A percentile compares a stretch with the other conserved stretches of the same genome.
phyloP scores from a whole-genome alignment of 1,284 basidiomycete genomes.

The Marasmius fiardii region DNA sequence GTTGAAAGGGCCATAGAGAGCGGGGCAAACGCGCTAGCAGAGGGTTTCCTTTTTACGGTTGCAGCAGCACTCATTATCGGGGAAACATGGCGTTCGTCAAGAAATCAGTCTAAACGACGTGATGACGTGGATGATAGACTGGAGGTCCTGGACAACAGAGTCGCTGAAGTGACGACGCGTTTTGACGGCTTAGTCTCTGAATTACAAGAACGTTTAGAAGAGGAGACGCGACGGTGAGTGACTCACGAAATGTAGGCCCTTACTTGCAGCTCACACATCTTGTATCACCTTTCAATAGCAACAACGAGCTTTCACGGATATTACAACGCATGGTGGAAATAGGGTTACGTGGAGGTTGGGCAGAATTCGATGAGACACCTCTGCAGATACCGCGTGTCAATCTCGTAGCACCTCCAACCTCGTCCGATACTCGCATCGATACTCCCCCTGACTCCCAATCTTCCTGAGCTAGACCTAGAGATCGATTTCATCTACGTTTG shows the following conservation, averaged over 20 bases:
- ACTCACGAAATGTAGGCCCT: background rate
- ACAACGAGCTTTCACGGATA: conserved; percentile 63
- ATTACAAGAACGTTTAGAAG: conserved; percentile 42
- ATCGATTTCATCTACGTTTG: background rate
- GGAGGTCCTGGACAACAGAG: conserved; percentile 47
- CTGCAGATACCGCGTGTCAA: conserved; percentile 3
- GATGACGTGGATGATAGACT: conserved; percentile 75
- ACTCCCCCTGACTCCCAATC: background rate
- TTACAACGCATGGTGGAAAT: conserved; percentile 71
- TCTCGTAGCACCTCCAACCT: background rate
- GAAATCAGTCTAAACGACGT: conserved; percentile 70
- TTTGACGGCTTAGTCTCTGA: conserved; percentile 43
- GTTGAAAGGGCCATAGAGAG: conserved; percentile 84
- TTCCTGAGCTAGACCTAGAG: background rate
- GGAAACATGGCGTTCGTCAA: conserved; percentile 75
- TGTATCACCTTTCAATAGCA: conserved; percentile 33
- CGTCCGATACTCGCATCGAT: background rate
- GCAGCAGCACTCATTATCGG: conserved; percentile 75
- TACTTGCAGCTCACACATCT: conserved; percentile 7
- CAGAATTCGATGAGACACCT: conserved; percentile 7
- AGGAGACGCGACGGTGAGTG: conserved; percentile 46
- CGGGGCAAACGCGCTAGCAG: conserved; percentile 82
- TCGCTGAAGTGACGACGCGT: conserved; percentile 44
- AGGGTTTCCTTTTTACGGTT: conserved; percentile 83
- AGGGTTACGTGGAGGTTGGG: conserved; percentile 55